Conservation (phyloP, 1,139 yeast species). For the Torulaspora pretoriensis region DNA sequence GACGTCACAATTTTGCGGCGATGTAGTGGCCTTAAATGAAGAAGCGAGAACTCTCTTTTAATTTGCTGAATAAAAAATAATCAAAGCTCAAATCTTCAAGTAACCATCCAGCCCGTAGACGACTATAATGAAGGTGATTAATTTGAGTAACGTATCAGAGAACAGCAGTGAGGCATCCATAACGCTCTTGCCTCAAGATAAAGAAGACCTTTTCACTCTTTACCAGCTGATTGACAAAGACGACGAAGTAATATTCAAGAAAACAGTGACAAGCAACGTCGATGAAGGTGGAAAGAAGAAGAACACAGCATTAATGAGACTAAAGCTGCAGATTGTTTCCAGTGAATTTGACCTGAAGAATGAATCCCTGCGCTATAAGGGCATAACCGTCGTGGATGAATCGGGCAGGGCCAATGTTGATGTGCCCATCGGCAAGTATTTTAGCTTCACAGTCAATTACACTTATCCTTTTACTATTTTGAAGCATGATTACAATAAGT, state of each 20-base stretch:
- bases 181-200: conserved; percentile 73
- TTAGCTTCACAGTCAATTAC: conserved; percentile 77
- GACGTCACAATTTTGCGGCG: background rate
- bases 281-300: conserved; percentile 32
- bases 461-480: conserved; percentile 63
- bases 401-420: conserved; percentile 39
- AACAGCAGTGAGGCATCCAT: conserved; percentile 35
- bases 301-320: conserved; percentile 27
- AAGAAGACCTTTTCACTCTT: conserved; percentile 86
- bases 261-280: conserved; percentile 38
- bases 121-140: conserved; percentile 11
- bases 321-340: conserved; percentile 53
- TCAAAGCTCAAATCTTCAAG: background rate
- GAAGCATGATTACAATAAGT: conserved; percentile 78
- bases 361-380: conserved; percentile 73
- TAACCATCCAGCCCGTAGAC: background rate
- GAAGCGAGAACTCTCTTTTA: background rate
- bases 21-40: background rate
- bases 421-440: conserved; percentile 80
- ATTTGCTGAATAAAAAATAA: background rate
- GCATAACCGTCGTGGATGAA: conserved; percentile 70
- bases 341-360: conserved; percentile 78
- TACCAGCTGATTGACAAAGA: conserved; percentile 75
- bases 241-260: conserved; percentile 67
- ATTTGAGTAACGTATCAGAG: conserved; percentile 4